These are phyloP conservation scores for Ustulina deusta DNA, from an alignment of 2,329 filamentous ascomycete species.

Conservation along the genomic window DNA sequence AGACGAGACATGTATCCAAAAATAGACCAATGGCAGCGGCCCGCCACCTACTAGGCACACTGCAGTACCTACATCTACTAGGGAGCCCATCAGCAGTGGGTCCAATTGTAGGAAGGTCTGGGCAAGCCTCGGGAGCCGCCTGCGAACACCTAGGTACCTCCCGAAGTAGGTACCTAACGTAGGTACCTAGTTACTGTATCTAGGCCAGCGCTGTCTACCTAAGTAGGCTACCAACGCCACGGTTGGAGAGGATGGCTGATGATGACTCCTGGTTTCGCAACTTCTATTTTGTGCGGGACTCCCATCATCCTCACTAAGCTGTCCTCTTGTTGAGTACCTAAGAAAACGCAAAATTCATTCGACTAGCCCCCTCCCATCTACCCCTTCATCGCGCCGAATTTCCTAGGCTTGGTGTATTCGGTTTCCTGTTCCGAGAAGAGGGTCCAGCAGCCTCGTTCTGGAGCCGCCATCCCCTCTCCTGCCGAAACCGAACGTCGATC, in stretches of 20 bases:
- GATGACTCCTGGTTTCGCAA: slow-evolving; percentile 10
- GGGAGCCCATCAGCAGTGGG: slow-evolving; percentile 19
- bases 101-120: neutral
- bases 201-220: neutral
- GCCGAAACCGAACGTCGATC: slow-evolving; percentile 32
- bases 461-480: neutral
- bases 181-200: neutral
- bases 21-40: slow-evolving; percentile 33
- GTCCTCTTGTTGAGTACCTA: neutral
- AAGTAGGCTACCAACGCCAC: neutral
- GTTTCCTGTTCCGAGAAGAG: slow-evolving; percentile 4
- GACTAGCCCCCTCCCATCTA: neutral
- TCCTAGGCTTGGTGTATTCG: slow-evolving; percentile 5
- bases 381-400: neutral
- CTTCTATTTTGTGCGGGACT: slow-evolving; percentile 5
- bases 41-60: slow-evolving; percentile 1
- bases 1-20: slow-evolving; percentile 27
- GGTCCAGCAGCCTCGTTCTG: slow-evolving; percentile 17
- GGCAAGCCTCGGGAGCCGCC: neutral
- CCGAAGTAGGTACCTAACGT: neutral
- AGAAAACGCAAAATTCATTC: neutral
- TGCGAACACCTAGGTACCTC: neutral
- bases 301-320: neutral
- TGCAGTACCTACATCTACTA: neutral
- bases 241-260: neutral